These are phyloP conservation scores for Emmonsiellopsis sp. DNA, from an alignment of 2,329 filamentous ascomycete species.

Conservation along the genomic window DNA sequence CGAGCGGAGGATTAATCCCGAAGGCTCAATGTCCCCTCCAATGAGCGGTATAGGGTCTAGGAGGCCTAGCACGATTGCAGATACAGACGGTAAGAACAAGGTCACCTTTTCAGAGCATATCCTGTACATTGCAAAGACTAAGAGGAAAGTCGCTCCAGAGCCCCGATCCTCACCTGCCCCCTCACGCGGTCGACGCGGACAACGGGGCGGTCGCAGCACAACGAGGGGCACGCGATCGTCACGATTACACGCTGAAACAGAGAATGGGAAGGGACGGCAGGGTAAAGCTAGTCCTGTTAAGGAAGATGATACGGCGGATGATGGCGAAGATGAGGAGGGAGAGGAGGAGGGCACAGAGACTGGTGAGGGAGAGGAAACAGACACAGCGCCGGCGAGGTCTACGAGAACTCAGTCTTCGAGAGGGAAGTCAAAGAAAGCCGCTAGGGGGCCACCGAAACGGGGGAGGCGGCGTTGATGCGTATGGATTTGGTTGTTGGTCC, in stretches of 20 bases:
- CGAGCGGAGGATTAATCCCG: slow-evolving; percentile 35
- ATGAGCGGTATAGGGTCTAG: slow-evolving; percentile 29
- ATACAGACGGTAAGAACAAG: slow-evolving; percentile 36
- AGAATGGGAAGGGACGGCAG: slow-evolving; percentile 19
- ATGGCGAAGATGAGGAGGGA: slow-evolving; percentile 30
- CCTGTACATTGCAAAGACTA: background rate
- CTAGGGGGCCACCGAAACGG: slow-evolving; percentile 26
- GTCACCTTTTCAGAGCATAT: background rate
- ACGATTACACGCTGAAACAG: slow-evolving; percentile 31
- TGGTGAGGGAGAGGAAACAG: slow-evolving; percentile 31
- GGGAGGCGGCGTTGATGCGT: slow-evolving; percentile 23
- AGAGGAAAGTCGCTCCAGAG: slow-evolving; percentile 20
- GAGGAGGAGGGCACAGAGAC: slow-evolving; percentile 30
- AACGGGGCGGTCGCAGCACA: slow-evolving; percentile 21
- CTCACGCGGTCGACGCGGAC: slow-evolving; percentile 27
- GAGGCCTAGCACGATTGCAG: slow-evolving; percentile 37
- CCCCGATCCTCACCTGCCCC: slow-evolving; percentile 35
- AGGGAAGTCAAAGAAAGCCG: slow-evolving; percentile 21
- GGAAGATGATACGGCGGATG: slow-evolving; percentile 32
- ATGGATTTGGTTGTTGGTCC: background rate
- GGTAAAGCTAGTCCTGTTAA: slow-evolving; percentile 22
- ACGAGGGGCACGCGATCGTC: slow-evolving; percentile 30
- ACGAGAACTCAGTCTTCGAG: slow-evolving; percentile 28
- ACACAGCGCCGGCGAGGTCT: slow-evolving; percentile 23
- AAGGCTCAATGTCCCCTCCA: slow-evolving; percentile 34